Conservation (phyloP, 768 basidiomycete genomes). For the Lentinula sp. region DNA sequence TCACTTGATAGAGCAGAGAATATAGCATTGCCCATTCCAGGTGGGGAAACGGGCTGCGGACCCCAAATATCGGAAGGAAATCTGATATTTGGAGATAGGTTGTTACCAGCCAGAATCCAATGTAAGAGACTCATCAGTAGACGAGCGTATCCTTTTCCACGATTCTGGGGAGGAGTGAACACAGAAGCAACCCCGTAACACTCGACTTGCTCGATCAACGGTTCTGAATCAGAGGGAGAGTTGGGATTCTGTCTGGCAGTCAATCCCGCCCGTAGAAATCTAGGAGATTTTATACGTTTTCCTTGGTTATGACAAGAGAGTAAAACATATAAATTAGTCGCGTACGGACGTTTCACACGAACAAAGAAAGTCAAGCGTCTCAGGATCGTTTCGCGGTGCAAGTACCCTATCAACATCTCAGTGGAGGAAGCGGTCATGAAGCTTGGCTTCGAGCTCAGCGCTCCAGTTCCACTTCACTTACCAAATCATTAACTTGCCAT, state of each 20-base stretch:
- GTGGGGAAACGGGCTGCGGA: slow-evolving; percentile 29
- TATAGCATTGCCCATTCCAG: slow-evolving; percentile 28
- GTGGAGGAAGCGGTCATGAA: background rate
- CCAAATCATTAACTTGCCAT: slow-evolving; percentile 48
- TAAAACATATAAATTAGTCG: background rate
- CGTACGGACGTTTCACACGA: slow-evolving; percentile 55
- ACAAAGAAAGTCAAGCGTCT: slow-evolving; percentile 48
- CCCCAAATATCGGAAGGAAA: slow-evolving; percentile 42
- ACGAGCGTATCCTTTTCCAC: slow-evolving; percentile 49
- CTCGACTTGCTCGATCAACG: slow-evolving; percentile 21
- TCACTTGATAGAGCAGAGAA: slow-evolving; percentile 53
- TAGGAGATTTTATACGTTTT: slow-evolving; percentile 2
- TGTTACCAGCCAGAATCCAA: slow-evolving; percentile 38
- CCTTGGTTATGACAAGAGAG: background rate
- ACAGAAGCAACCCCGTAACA: slow-evolving; percentile 54
- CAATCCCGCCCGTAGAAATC: slow-evolving; percentile 25
- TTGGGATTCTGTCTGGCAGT: slow-evolving; percentile 15
- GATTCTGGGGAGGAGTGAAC: slow-evolving; percentile 43
- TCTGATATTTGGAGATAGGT: slow-evolving; percentile 13
- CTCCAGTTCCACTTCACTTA: slow-evolving; percentile 12
- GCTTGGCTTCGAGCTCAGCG: too few relatives aligned
- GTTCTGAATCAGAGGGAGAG: background rate
- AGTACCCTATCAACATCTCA: slow-evolving; percentile 40
- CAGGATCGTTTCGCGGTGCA: slow-evolving; percentile 43
- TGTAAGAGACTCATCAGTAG: slow-evolving; percentile 66